Evolutionary conservation across 306 rosid species (phyloP), one percentile per base, ranked within the genome.

Genomic region (Trifolium pratense): DNA sequence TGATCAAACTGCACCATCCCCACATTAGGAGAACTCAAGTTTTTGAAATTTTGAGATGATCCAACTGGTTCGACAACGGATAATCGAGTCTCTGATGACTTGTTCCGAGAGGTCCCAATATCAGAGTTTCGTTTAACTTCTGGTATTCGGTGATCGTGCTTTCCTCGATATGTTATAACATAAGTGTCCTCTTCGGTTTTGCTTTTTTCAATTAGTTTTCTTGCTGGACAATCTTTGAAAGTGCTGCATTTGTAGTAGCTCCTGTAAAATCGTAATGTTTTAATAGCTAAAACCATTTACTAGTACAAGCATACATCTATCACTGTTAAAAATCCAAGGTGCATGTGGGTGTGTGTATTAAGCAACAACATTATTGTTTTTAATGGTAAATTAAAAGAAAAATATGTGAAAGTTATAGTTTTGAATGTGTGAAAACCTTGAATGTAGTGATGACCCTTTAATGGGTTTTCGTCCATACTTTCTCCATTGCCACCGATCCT

Each of bases 401-500:
- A 16, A 49, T n/a, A 16, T 49, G 10, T 49, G 10, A 49, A 49
- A 49, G 56, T 6, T 6, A 48, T 5, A 49, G 23, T 49, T 49
- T 49, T 16, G 23, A 43, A 43, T 43, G 2, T 43, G n/a, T 43
- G 49, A 12, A 43, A 43, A 49, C 97, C 97, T 88, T 45, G 96
- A 94, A 74, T 87, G 77, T 18, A 91, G 92, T 70, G 97, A 87
- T 70, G 97, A 87, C 5, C 97, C 97, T 56, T 89, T 91, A 74
- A 91, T 91, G 58, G 92, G 92, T 79, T 91, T 90, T 56, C 83
- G 93, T 20, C 93, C 97, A 70, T 88, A 90, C 68, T 90, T 90
- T 16, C 92, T 80, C 96, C 98, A 92, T 4, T 91, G 92, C 98
- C 98, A 90, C 36, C 83, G 21, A 81, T 92, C 98, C 0, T 88